A percentile compares a stretch with the other conserved stretches of the same genome.
Conservation (phyloP, 805 yeast species). For the Monosporozyma servazzii region DNA sequence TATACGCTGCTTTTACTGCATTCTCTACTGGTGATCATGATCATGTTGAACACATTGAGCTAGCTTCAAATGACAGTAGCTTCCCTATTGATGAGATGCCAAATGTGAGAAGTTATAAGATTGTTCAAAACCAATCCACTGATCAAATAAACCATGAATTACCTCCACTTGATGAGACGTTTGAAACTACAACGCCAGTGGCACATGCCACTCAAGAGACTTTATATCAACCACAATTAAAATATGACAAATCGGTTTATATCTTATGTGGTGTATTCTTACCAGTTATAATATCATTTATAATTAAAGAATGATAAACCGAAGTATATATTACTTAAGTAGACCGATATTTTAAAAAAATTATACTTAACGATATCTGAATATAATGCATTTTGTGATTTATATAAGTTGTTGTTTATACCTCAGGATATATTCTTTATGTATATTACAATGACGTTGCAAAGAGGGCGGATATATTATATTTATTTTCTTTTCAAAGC, state of each 20-base stretch:
- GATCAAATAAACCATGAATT: not conserved
- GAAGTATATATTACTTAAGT: not conserved
- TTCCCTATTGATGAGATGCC: not conserved
- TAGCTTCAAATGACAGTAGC: not conserved
- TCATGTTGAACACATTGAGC: not conserved
- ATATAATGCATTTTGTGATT: not conserved
- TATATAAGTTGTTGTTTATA: not conserved
- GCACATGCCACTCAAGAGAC: not conserved
- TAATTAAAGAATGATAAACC: slow-evolving; percentile 10
- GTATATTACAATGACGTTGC: not conserved
- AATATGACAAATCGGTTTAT: slow-evolving; percentile 16
- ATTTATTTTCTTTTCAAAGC: slow-evolving; percentile 21
- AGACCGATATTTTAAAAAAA: not conserved
- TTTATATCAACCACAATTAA: not conserved
- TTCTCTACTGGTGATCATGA: slow-evolving; percentile 10
- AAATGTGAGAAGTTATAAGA: slow-evolving; percentile 1
- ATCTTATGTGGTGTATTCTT: slow-evolving; percentile 21
- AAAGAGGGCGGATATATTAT: no score
- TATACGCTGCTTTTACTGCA: slow-evolving; percentile 30
- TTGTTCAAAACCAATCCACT: slow-evolving; percentile 1
- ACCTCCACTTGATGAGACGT: not conserved
- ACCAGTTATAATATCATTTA: slow-evolving; percentile 23
- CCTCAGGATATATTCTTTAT: not conserved
- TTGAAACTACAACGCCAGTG: not conserved
- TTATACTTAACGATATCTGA: not conserved